Base-by-base conservation (phyloP, 2,329 filamentous ascomycete genomes). In the Cadophora gregata region DNA sequence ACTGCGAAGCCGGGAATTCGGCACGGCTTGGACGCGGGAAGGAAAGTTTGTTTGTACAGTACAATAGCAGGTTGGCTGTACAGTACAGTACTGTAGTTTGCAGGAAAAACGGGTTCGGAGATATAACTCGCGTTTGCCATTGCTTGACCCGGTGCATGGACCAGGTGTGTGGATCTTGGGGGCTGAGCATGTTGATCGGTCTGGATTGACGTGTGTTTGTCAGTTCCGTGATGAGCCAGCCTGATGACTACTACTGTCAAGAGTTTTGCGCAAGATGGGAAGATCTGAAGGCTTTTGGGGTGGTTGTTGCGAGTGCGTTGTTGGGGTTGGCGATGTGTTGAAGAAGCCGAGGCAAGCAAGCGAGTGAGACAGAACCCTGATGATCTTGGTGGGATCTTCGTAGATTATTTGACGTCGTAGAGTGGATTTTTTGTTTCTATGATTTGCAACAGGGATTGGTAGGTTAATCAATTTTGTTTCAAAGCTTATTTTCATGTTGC, bases 401-500 rank as follows among this genome's bases (percentile, higher is more conserved):
- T 47, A 47, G 8, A 6, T 47, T n/a, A n/a, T 47, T 21, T 47
- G 42, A 47, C 19, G 42, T 21, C 8, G 42, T 21, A 8, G 19
- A 21, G 42, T 47, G 42, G 42, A 47, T 47, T n/a, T 36, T 36
- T 21, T 47, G 42, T 21, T 21, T 47, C n/a, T 58, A 19, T 42
- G 55, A 58, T 58, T 36, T 36, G 33, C 55, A 33, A 19, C 55
- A 58, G 55, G 55, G 53, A 33, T 58, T 25, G 24, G 36, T n/a
- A 38, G 21, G 12, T 42, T 58, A 24, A 38, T 25, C 16, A n/a
- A 12, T 21, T 21, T 21, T 10, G 42, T 47, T 47, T 47, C n/a
- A 58, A 58, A 58, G 55, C 55, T 58, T 58, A 38, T 27, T 58
- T 58, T 14, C 31, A 58, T 36, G 31, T 36, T 21, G n/a, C n/a